Evolutionary conservation across 495 filamentous ascomycete species (phyloP).

Genomic region (Glutinoglossum americanum): DNA sequence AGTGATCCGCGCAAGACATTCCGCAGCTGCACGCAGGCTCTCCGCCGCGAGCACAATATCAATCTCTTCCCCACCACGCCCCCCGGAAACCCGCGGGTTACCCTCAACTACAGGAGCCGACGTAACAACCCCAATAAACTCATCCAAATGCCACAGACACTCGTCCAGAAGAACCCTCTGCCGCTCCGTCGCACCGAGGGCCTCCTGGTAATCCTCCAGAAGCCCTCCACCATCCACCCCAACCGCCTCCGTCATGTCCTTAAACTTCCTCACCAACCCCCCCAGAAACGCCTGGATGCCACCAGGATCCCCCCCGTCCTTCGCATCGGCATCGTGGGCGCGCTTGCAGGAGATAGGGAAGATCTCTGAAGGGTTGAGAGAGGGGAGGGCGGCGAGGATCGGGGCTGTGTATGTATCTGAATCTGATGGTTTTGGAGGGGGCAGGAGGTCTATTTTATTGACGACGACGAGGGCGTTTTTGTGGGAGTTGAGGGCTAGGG

Average conservation of each 20-base stretch:
- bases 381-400: conserved; percentile 5
- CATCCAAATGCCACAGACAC: conserved; percentile 45
- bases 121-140: conserved; percentile 32
- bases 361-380: conserved; percentile 22
- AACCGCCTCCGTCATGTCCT: conserved; percentile 43
- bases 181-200: conserved; percentile 74
- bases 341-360: conserved; percentile 50
- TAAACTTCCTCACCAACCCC: conserved; percentile 44
- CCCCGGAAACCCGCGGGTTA: too few relatives aligned
- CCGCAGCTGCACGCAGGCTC: conserved; percentile 61
- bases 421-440: conserved; percentile 10
- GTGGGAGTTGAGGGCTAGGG: conserved; percentile 22
- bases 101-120: too few relatives aligned
- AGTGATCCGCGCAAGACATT: conserved; percentile 62
- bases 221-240: conserved; percentile 18
- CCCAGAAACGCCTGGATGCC: conserved; percentile 46
- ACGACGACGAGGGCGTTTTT: conserved; percentile 42
- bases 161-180: conserved; percentile 60
- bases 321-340: conserved; percentile 6
- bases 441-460: conserved; percentile 60
- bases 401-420: conserved; percentile 7
- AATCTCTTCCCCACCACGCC: conserved; percentile 25
- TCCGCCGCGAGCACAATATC: conserved; percentile 95
- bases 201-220: conserved; percentile 49
- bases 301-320: conserved; percentile 31